phyloP scores from a whole-genome alignment of 371 early-diverging fungal genomes.

The Mortierella sp. region DNA sequence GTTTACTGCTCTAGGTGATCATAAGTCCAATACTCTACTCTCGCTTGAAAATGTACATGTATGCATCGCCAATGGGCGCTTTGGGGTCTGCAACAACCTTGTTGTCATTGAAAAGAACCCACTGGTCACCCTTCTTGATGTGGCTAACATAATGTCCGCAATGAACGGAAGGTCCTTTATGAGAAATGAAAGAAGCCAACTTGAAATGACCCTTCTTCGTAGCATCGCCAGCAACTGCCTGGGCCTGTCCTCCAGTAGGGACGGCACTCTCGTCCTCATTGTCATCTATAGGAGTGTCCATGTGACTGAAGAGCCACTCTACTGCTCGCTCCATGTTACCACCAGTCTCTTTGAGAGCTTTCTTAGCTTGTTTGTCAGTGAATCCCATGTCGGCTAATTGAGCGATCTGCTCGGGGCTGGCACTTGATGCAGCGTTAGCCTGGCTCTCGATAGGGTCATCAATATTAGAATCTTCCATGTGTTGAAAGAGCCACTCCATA shows the following conservation, averaged over 20 bases:
- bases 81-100: slow-evolving; percentile 84
- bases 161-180: slow-evolving; percentile 97
- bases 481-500: slow-evolving; percentile 95
- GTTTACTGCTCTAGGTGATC: background rate
- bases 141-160: slow-evolving; percentile 98
- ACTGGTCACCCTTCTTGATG: slow-evolving; percentile 74
- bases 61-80: slow-evolving; percentile 79
- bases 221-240: slow-evolving; percentile 55
- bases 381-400: slow-evolving; percentile 95
- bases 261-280: slow-evolving; percentile 21
- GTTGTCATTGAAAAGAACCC: slow-evolving; percentile 96
- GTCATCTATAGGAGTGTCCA: slow-evolving; percentile 74
- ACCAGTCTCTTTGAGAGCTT: slow-evolving; percentile 86
- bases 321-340: slow-evolving; percentile 92
- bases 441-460: slow-evolving; percentile 45
- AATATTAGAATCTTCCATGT: slow-evolving; percentile 93
- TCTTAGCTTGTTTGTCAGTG: slow-evolving; percentile 79
- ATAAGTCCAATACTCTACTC: slow-evolving; percentile 10
- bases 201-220: slow-evolving; percentile 73
- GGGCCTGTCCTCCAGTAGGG: slow-evolving; percentile 16
- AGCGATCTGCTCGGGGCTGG: slow-evolving; percentile 64
- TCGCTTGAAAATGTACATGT: slow-evolving; percentile 76
- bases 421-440: slow-evolving; percentile 41
- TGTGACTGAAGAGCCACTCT: slow-evolving; percentile 94
- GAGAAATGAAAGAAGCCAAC: slow-evolving; percentile 90